Evolutionary conservation across 148 eudicot genomes (phyloP).

Genomic region (Drosera capensis): DNA sequence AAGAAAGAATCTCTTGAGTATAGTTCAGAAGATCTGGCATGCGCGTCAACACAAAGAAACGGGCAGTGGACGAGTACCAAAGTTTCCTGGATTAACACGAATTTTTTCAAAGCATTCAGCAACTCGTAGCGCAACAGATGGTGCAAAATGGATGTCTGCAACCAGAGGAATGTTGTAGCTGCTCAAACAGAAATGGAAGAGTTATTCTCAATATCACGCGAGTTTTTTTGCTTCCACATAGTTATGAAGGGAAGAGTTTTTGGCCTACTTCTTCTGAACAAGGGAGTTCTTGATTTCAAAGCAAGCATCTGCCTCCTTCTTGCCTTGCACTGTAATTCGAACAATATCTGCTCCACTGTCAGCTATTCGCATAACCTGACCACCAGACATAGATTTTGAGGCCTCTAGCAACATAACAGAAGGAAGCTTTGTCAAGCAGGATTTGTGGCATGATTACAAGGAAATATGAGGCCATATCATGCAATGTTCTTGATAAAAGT

Average conservation of each 20-base stretch:
- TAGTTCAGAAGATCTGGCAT: not conserved
- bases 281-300: constrained; percentile 85
- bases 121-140: constrained; percentile 83
- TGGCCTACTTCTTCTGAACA: constrained; percentile 81
- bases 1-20: constrained; percentile 15
- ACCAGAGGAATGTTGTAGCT: constrained; percentile 94
- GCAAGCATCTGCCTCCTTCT: constrained; percentile 97
- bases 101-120: constrained; percentile 98
- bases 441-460: too few relatives aligned
- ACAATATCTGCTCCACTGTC: constrained; percentile 95
- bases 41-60: constrained; percentile 4
- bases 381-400: not conserved
- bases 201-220: not conserved
- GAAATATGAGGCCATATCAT: too few relatives aligned
- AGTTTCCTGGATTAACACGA: constrained; percentile 97
- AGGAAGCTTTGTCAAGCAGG: not conserved
- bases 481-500: too few relatives aligned
- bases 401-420: not conserved
- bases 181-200: constrained; percentile 13
- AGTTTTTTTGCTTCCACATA: not conserved
- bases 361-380: constrained; percentile 87
- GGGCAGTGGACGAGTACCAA: constrained; percentile 36
- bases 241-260: not conserved
- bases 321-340: constrained; percentile 93
- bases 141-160: constrained; percentile 98